Base-by-base conservation (phyloP, 805 yeast genomes). In the Yarrowia alimentaria region DNA sequence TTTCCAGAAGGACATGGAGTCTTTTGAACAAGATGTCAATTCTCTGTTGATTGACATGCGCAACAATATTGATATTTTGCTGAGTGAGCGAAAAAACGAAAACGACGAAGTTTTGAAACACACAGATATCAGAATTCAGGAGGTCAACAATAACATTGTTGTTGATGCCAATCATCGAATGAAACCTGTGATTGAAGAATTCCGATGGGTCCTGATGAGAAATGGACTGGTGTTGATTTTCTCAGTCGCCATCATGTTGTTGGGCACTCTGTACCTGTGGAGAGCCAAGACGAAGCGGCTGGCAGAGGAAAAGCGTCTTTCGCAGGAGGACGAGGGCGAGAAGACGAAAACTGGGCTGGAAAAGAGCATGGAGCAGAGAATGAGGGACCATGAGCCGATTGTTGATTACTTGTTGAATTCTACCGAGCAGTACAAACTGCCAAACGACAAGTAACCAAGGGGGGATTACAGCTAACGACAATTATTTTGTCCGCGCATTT, bases 151-250 rank as follows among this genome's bases (percentile, higher is more conserved):
- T 67, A 81, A 87, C 58, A 90, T 91, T 54, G 79, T 85, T 18
- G 85, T 93, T 4, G 85, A 85, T 57, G 74, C 93, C 58, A 79
- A 81, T 55, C 81, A 93, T 25, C 93, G 86, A 6, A 77, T 89
- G 63, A 79, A 87, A 61, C 82, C 93, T 0, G 93, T 88, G 52
- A 85, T 88, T 53, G 99, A 91, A 67, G 79, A 82, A 53, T 73
- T 91, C 55, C 74, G 98, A 59, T 91, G 99, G 99, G 88, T 87
- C 61, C 79, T 91, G 35, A 89, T 96, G 1, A 74, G 96, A 52
- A 78, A 93, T 64, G 97, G 97, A 8, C 70, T 93, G 25, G 72
- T 85, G 34, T 86, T 93, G 1, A 81, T 89, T 25, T 66, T 85
- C 17, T 70, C 81, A 1, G 73, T 83, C 55, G 85, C 85, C 1